Percentiles rank a stretch among this genome's conserved stretches.
Evolutionary conservation across 2,329 filamentous ascomycete species (phyloP).

Genomic region (Domatiomyces catenatus): DNA sequence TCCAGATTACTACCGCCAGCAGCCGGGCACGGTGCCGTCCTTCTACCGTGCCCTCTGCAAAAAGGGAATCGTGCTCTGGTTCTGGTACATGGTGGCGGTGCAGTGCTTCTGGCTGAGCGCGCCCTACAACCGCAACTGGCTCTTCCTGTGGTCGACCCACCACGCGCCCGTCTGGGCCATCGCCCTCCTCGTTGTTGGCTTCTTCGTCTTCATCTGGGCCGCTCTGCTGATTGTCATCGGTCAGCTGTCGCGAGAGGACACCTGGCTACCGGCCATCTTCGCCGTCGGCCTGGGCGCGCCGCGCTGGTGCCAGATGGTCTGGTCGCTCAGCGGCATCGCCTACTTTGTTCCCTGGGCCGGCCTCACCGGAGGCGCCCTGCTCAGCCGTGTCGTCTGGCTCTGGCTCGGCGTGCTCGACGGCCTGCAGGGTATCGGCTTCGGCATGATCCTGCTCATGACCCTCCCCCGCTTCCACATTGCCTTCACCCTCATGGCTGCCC

Average conservation of each 20-base stretch:
- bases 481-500: conserved; percentile 38
- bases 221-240: conserved; percentile 33
- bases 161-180: conserved; percentile 35
- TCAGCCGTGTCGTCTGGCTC: conserved; percentile 37
- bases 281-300: conserved; percentile 43
- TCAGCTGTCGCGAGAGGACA: conserved; percentile 34
- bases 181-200: conserved; percentile 25
- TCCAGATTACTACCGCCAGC: conserved; percentile 43
- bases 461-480: conserved; percentile 41
- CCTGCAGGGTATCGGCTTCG: conserved; percentile 42
- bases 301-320: conserved; percentile 44
- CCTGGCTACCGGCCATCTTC: conserved; percentile 44
- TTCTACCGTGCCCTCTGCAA: conserved; percentile 42
- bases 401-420: conserved; percentile 44
- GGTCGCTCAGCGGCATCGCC: conserved; percentile 38
- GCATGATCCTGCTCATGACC: conserved; percentile 44
- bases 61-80: conserved; percentile 33
- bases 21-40: conserved; percentile 40
- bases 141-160: conserved; percentile 38
- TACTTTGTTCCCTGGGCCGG: conserved; percentile 41
- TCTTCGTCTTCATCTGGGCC: conserved; percentile 28
- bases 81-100: conserved; percentile 23
- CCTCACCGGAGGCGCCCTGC: conserved; percentile 29
- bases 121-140: conserved; percentile 45
- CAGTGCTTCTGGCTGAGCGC: conserved; percentile 46